These are phyloP conservation scores for Hysterium pulicare DNA, from an alignment of 2,329 filamentous ascomycete species.

Conservation along the genomic window DNA sequence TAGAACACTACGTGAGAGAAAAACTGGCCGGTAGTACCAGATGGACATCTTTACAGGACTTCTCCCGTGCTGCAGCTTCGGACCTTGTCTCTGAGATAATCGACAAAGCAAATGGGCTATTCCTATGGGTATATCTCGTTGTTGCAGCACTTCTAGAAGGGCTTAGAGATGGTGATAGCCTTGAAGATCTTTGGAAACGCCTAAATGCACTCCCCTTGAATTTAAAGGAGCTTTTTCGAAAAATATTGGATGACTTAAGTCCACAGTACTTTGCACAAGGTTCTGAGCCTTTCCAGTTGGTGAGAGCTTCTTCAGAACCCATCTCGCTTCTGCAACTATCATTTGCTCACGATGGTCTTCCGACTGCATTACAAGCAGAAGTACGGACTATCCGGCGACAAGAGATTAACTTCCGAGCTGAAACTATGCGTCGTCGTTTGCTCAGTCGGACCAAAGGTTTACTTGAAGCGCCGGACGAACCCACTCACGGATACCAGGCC, in stretches of 20 bases:
- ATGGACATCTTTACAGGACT: not conserved
- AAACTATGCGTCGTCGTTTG: not conserved
- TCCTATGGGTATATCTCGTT: slow-evolving; percentile 11
- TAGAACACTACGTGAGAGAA: not conserved
- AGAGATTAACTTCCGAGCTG: not conserved
- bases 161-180: slow-evolving; percentile 2
- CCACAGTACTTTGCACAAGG: not conserved
- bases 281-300: not conserved
- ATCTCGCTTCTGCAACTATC: not conserved
- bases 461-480: not conserved
- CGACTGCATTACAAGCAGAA: not conserved
- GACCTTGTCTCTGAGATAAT: not conserved
- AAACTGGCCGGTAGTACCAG: not conserved
- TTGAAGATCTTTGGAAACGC: slow-evolving; percentile 1
- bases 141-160: slow-evolving; percentile 4
- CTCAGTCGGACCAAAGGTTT: not conserved
- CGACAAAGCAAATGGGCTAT: slow-evolving; percentile 6
- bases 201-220: slow-evolving; percentile 5
- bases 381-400: not conserved
- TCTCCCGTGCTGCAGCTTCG: not conserved
- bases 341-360: not conserved
- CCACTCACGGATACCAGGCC: not conserved
- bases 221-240: slow-evolving; percentile 8
- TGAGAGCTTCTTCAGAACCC: not conserved
- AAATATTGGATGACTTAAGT: not conserved